Percentiles rank a stretch among this genome's conserved stretches.
These are phyloP conservation scores for Nephelium lappaceum DNA, from an alignment of 345 rosid species.

Conservation along the genomic window DNA sequence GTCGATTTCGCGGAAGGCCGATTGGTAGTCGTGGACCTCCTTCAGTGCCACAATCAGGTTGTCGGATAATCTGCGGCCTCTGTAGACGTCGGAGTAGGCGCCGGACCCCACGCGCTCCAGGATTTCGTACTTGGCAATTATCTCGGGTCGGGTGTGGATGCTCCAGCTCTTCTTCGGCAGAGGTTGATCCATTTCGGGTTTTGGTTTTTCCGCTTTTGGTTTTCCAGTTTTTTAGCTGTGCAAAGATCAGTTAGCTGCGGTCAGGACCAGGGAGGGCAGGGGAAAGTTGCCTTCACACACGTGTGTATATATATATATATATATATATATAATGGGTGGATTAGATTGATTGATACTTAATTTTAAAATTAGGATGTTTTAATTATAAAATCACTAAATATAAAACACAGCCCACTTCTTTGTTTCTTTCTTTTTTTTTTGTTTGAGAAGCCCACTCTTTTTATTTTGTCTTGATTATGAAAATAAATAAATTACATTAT, in stretches of 20 bases:
- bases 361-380: no score
- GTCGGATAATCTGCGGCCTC: constrained; percentile 78
- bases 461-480: no score
- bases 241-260: neutral
- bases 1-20: constrained; percentile 92
- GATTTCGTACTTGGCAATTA: constrained; percentile 82
- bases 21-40: constrained; percentile 94
- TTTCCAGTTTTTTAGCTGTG: neutral
- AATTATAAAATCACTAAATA: no score
- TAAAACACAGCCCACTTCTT: no score
- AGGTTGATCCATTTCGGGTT: constrained; percentile 40
- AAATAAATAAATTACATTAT: no score
- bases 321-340: no score
- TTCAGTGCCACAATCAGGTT: constrained; percentile 76
- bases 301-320: no score
- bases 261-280: neutral
- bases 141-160: constrained; percentile 87
- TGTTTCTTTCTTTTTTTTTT: no score
- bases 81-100: constrained; percentile 90
- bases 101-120: constrained; percentile 89
- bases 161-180: constrained; percentile 94
- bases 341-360: no score
- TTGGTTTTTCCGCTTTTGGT: neutral
- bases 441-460: no score
- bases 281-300: no score